phyloP scores from a whole-genome alignment of 2,329 filamentous ascomycete genomes.

The Pseudogymnoascus verrucosus region DNA sequence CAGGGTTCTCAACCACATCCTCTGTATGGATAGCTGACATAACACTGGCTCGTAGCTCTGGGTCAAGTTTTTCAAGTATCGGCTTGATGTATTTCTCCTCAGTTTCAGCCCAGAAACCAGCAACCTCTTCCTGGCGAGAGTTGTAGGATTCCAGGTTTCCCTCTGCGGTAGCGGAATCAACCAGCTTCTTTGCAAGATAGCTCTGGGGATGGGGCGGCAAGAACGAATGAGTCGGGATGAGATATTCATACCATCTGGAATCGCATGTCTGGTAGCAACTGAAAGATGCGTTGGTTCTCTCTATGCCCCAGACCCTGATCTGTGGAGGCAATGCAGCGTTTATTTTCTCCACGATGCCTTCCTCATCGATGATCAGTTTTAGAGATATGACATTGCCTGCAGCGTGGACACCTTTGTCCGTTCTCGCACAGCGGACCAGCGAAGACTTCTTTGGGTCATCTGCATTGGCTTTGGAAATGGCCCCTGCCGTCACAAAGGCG shows the following conservation, averaged over 20 bases:
- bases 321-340: constrained; percentile 77
- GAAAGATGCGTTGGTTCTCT: constrained; percentile 82
- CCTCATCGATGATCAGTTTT: constrained; percentile 92
- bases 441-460: constrained; percentile 95
- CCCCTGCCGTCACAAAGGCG: constrained; percentile 82
- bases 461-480: constrained; percentile 94
- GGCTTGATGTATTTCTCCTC: constrained; percentile 76
- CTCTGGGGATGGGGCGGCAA: constrained; percentile 86
- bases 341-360: constrained; percentile 81
- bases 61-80: constrained; percentile 53
- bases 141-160: constrained; percentile 62
- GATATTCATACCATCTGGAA: constrained; percentile 93
- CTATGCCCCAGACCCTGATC: constrained; percentile 91
- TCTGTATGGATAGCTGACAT: constrained; percentile 49
- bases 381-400: constrained; percentile 91
- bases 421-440: constrained; percentile 85
- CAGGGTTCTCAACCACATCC: constrained; percentile 22
- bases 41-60: constrained; percentile 55
- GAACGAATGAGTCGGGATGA: constrained; percentile 89
- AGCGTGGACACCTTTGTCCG: constrained; percentile 95
- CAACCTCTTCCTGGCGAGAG: constrained; percentile 66
- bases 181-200: constrained; percentile 74
- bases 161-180: constrained; percentile 66
- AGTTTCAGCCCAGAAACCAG: constrained; percentile 72
- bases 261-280: constrained; percentile 94